phyloP scores from a whole-genome alignment of 306 rosid species.

The Quercus rubra region DNA sequence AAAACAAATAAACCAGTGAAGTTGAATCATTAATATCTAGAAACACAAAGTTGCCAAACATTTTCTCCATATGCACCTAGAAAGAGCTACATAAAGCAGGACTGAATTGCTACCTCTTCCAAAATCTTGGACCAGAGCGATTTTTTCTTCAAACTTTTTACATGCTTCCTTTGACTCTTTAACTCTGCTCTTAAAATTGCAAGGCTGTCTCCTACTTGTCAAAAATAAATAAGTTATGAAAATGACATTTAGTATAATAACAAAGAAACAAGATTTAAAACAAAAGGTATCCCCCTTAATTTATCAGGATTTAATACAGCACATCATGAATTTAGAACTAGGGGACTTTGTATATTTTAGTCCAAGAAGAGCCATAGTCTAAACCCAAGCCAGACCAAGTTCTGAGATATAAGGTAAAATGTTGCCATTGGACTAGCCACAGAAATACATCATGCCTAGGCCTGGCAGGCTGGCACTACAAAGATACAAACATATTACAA shows the following conservation, averaged over 20 bases:
- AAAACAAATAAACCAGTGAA: background rate
- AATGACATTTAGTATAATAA: conserved; percentile 3
- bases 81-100: conserved; percentile 14
- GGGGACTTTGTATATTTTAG: background rate
- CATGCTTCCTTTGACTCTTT: conserved; percentile 96
- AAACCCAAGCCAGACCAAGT: background rate
- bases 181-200: conserved; percentile 89
- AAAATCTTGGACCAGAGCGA: conserved; percentile 93
- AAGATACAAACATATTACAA: background rate
- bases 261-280: conserved; percentile 6
- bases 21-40: conserved; percentile 5
- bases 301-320: conserved; percentile 2
- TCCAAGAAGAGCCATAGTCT: background rate
- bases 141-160: conserved; percentile 85
- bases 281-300: conserved; percentile 10
- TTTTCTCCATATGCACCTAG: conserved; percentile 1
- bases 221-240: conserved; percentile 13
- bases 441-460: background rate
- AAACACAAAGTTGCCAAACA: conserved; percentile 1
- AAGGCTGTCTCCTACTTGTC: conserved; percentile 79
- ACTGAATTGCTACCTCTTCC: conserved; percentile 80
- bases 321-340: background rate
- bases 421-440: background rate
- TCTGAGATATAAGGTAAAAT: background rate
- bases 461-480: background rate